Base-by-base conservation (phyloP, 2,329 filamentous ascomycete species). In the Fusarium xylarioides region DNA sequence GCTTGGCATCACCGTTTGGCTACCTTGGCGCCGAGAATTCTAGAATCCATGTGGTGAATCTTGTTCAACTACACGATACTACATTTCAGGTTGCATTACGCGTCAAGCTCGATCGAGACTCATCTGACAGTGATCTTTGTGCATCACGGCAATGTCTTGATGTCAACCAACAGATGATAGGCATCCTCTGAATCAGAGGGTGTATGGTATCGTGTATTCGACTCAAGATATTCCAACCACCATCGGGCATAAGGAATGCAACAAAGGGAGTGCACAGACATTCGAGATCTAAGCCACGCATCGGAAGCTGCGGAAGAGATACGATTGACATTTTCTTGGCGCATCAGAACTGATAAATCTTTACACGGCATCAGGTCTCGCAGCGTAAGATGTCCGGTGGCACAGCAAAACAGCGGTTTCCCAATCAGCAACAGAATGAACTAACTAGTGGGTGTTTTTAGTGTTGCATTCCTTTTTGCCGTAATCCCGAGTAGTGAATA, bases 281-380 rank as follows among this genome's bases (percentile, higher is more conserved):
- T 37, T 4, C 35, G 6, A 26, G 32, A 60, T 49, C 19, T 40
- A 3, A 66, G n/a, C 11, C 14, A 35, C 9, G 19, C 21, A 46
- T 30, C 65, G 58, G 58, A 69, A 53, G 52, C 35, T 28, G 19
- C 65, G 65, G 65, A 69, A 69, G n/a, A 47, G 26, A 47, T 28
- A 4, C 12, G 34, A 61, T 61, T 61, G 47, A 44, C 55, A 62
- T n/a, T 23, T 35, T 47, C 49, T 54, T 66, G 47, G 35, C 42
- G 14, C 26, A 44, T 30, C 18, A 28, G 21, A 23, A 30, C 40
- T 23, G 35, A 30, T 42, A 60, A 63, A 57, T 37, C 5, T 21
- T 44, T 19, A 53, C 35, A 61, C 34, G 23, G 12, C 43, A 52
- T 35, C 28, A 26, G 43, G 18, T 16, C 40, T 32, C 4, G 23